phyloP scores from a whole-genome alignment of 2,329 filamentous ascomycete species.

The Pseudogymnoascus sp. region DNA sequence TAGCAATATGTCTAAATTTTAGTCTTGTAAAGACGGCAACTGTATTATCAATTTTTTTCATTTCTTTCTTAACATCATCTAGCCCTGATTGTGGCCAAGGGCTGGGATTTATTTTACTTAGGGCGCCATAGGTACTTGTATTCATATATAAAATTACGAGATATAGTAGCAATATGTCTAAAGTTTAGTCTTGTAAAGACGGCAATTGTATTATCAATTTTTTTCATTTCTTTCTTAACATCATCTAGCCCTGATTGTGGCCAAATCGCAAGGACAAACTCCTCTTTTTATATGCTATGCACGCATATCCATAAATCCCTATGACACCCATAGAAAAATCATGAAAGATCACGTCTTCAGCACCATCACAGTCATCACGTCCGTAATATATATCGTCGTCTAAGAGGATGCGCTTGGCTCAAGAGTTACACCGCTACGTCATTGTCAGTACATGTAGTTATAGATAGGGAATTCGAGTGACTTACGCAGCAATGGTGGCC shows the following conservation, averaged over 20 bases:
- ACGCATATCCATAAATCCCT: constrained; percentile 9
- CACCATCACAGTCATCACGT: constrained; percentile 9
- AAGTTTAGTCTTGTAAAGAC: not conserved
- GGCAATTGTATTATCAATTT: constrained; percentile 3
- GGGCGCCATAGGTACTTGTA: not conserved
- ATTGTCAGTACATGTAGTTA: not conserved
- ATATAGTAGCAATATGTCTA: not conserved
- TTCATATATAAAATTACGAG: not conserved
- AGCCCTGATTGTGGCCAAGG: constrained; percentile 8
- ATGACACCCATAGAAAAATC: constrained; percentile 10
- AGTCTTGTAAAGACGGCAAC: not conserved
- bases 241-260: constrained; percentile 7
- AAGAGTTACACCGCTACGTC: constrained; percentile 28
- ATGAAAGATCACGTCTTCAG: constrained; percentile 9
- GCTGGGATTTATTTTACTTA: not conserved
- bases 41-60: constrained; percentile 8
- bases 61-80: constrained; percentile 5
- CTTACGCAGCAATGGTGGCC: constrained; percentile 69
- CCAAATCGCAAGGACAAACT: constrained; percentile 9
- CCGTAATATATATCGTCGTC: not conserved
- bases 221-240: constrained; percentile 6
- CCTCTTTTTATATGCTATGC: constrained; percentile 10
- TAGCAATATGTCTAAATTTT: not conserved
- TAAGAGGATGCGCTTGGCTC: constrained; percentile 25
- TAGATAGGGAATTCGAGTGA: constrained; percentile 15